phyloP scores from a whole-genome alignment of 495 filamentous ascomycete species.

The Tuber calosporum region DNA sequence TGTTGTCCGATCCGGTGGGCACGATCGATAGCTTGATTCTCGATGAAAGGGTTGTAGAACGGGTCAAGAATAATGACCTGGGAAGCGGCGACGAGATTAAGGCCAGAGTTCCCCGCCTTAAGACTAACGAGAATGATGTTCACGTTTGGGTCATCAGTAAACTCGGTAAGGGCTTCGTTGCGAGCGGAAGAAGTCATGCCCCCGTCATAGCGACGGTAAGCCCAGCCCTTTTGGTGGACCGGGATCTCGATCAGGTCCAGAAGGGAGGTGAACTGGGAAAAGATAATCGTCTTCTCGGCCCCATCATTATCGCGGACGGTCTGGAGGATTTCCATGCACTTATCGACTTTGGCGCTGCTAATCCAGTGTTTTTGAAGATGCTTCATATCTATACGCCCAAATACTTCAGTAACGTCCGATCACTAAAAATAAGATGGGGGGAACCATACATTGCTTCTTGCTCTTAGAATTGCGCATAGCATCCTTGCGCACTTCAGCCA shows the following conservation, averaged over 20 bases:
- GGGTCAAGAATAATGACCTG: slow-evolving; percentile 90
- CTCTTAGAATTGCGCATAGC: slow-evolving; percentile 55
- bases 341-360: slow-evolving; percentile 70
- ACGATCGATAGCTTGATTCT: slow-evolving; percentile 90
- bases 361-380: slow-evolving; percentile 66
- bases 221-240: slow-evolving; percentile 55
- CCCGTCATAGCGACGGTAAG: slow-evolving; percentile 77
- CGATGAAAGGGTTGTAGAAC: slow-evolving; percentile 94
- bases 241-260: slow-evolving; percentile 92
- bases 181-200: slow-evolving; percentile 65
- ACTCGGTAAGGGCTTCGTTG: slow-evolving; percentile 63
- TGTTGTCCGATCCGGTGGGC: slow-evolving; percentile 85
- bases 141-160: slow-evolving; percentile 58
- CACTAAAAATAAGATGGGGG: neutral
- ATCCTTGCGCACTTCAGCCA: slow-evolving; percentile 62
- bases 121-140: slow-evolving; percentile 81
- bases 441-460: slow-evolving; percentile 46
- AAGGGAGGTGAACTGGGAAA: slow-evolving; percentile 85
- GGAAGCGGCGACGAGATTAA: slow-evolving; percentile 80
- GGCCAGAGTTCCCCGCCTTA: slow-evolving; percentile 82
- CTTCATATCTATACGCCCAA: slow-evolving; percentile 46
- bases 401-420: slow-evolving; percentile 12
- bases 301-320: slow-evolving; percentile 46
- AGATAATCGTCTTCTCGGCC: slow-evolving; percentile 79
- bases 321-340: slow-evolving; percentile 62